Percentiles rank a stretch among this genome's conserved stretches.
phyloP scores from a whole-genome alignment of 2,329 filamentous ascomycete genomes.

The Trichoderma cornu-damae region DNA sequence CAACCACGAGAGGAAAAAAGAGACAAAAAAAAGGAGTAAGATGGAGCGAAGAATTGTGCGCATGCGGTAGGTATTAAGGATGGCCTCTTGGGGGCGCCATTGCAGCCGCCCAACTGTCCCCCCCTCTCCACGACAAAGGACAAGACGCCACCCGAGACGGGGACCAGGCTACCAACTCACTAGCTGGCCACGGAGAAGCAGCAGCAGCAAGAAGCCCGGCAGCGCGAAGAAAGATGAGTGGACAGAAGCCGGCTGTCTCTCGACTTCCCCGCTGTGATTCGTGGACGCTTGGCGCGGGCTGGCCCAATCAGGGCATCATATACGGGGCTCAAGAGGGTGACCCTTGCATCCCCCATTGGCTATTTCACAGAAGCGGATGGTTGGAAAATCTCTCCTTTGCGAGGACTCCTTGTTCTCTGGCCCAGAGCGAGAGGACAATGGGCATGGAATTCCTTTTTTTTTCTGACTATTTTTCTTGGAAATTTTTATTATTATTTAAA shows the following conservation, averaged over 20 bases:
- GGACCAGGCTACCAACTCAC: background rate
- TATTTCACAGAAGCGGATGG: background rate
- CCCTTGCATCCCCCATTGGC: background rate
- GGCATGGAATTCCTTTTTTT: too few species aligned
- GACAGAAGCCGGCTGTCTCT: background rate
- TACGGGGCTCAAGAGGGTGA: conserved; percentile 6
- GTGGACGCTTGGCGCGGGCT: conserved; percentile 20
- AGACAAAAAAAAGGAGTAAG: background rate
- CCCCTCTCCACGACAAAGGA: conserved; percentile 8
- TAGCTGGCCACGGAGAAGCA: background rate
- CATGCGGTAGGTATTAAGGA: conserved; percentile 5
- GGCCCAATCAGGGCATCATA: conserved; percentile 28
- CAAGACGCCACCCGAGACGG: conserved; percentile 16
- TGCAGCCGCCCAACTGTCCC: conserved; percentile 24
- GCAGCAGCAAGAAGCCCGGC: background rate
- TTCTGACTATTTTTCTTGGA: background rate
- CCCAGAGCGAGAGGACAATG: background rate
- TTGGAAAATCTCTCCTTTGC: background rate
- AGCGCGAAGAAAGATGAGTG: background rate
- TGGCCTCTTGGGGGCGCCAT: conserved; percentile 14
- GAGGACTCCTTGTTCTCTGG: background rate
- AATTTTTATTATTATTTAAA: too few species aligned
- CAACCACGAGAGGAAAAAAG: background rate
- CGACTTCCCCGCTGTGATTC: conserved; percentile 28
- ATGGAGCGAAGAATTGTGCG: conserved; percentile 1